Base-by-base conservation (phyloP, 2,329 filamentous ascomycete genomes). In the Teratosphaeria nubilosa region DNA sequence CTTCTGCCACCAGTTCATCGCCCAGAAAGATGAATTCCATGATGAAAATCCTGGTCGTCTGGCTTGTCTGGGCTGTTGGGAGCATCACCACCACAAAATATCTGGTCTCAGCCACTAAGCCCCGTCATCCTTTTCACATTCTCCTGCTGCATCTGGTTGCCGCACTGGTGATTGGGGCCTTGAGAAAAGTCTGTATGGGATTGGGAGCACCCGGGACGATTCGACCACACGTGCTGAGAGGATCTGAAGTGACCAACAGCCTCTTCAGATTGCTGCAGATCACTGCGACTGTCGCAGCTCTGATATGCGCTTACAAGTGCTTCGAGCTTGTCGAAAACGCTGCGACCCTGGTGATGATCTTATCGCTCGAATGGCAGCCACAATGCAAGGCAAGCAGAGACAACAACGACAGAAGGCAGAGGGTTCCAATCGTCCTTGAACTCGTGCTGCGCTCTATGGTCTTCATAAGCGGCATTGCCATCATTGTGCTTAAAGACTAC, bases 321-420 rank as follows among this genome's bases (percentile, higher is more conserved):
- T 20, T 58, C n/a, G 25, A 41, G 16, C 24, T 54, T n/a, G 27
- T 54, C 13, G 13, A 31, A 16, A 48, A 25, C 10, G 14, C 55
- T n/a, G 13, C 56, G 22, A 24, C 24, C 20, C 20, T 54, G 5
- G 25, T 48, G 2, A 54, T 58, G 51, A 30, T 58, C n/a, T 22
- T 58, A 31, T 7, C 51, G 5, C n/a, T 58, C 3, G 51, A 58
- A 14, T 58, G 56, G 56, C 51, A 30, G 32, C 56, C 51, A 25
- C 41, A 20, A 52, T 27, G 14, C 20, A 25, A 25, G 9, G 22
- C n/a, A 11, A 27, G 24, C 52, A 34, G 11, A 16, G 14, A 37
- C 41, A 32, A 5, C 41, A 11, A 20, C n/a, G 14, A 16, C 34
- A n/a, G 14, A 9, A 9, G 24, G 54, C 34, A 56, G 24, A 22